Evolutionary conservation across 345 rosid genomes (phyloP).

Genomic region (Lumnitzera littorea): DNA sequence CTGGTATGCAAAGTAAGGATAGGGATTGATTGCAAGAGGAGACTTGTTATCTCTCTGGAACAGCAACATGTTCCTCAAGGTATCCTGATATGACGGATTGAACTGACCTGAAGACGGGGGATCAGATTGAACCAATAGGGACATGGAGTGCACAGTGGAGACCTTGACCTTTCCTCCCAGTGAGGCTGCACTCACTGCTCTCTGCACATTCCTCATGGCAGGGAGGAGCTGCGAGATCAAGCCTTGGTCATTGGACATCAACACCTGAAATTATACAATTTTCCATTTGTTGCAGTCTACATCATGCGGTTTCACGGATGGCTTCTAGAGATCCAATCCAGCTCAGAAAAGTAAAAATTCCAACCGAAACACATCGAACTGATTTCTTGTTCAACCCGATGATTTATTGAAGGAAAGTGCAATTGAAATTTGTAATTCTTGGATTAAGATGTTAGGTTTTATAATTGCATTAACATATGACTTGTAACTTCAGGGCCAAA

Average conservation of each 20-base stretch:
- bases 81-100: constrained; percentile 38
- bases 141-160: constrained; percentile 87
- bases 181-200: constrained; percentile 57
- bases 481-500: no score
- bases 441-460: no score
- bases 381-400: no score
- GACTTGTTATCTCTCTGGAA: constrained; percentile 66
- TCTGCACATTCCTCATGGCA: constrained; percentile 75
- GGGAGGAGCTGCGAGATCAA: constrained; percentile 74
- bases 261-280: constrained; percentile 34
- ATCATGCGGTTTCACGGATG: neutral
- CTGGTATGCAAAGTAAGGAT: constrained; percentile 87
- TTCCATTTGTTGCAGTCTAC: neutral
- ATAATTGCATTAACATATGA: no score
- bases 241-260: constrained; percentile 54
- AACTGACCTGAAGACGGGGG: constrained; percentile 86
- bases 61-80: constrained; percentile 54
- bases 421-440: no score
- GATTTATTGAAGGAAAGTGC: no score
- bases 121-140: constrained; percentile 62
- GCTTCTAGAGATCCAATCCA: no score
- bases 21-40: constrained; percentile 79
- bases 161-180: constrained; percentile 78
- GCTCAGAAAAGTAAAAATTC: no score
- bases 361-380: no score